Percentiles rank a stretch among this genome's conserved stretches.
phyloP scores from a whole-genome alignment of 345 rosid species.

The Brassica rapa region DNA sequence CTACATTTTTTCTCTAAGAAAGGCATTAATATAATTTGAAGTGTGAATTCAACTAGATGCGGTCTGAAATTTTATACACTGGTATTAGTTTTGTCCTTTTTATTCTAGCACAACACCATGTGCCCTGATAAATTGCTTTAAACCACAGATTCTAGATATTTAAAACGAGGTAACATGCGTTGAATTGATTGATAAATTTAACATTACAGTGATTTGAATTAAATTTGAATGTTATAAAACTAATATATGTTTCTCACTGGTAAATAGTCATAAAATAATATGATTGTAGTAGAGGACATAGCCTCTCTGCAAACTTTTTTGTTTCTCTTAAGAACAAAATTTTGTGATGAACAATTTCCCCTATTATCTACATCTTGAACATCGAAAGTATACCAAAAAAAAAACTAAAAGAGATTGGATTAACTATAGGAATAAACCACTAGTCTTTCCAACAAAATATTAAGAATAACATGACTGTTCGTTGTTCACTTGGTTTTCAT shows the following conservation, averaged over 20 bases:
- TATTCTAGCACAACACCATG: slow-evolving; percentile 7
- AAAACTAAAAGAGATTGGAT: slow-evolving; percentile 9
- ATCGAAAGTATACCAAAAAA: slow-evolving; percentile 1
- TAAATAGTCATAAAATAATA: neutral
- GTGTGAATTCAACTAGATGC: slow-evolving; percentile 18
- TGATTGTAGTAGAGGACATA: neutral
- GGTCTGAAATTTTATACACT: neutral
- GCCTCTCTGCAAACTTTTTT: neutral
- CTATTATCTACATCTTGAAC: slow-evolving; percentile 29
- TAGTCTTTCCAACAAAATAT: slow-evolving; percentile 1
- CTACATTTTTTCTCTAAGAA: neutral
- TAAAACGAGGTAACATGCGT: neutral
- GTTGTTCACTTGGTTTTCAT: slow-evolving; percentile 19
- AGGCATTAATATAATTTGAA: neutral
- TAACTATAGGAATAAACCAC: slow-evolving; percentile 7
- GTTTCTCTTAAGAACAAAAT: neutral
- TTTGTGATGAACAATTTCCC: slow-evolving; percentile 18
- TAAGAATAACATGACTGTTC: slow-evolving; percentile 9
- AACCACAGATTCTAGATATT: neutral
- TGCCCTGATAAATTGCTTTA: neutral
- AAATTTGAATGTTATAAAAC: neutral
- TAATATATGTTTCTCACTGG: neutral
- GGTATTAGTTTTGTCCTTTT: neutral
- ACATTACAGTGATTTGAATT: neutral
- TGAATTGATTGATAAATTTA: neutral